Evolutionary conservation across 1,139 yeast species (phyloP), one percentile per base, ranked within the genome.

Genomic region (Magnusiomyces paraingens): DNA sequence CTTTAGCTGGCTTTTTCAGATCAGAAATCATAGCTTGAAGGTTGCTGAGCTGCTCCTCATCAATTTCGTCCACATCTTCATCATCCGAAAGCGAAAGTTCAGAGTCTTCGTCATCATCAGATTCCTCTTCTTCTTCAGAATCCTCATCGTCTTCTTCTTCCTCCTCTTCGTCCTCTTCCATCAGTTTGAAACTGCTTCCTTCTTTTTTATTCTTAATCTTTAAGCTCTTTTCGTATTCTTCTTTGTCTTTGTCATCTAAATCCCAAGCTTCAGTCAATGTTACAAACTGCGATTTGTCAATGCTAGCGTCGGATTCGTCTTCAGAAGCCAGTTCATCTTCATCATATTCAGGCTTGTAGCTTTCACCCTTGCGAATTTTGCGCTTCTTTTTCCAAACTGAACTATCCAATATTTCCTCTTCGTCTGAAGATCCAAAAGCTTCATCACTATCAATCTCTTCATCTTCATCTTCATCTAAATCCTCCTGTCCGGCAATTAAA

Each of bases 181-280:
- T 22, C n/a, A 21, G 51, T 49, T 39, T 43, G 21, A 41, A 39
- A 11, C 50, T 57, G 66, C 52, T 59, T n/a, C 58, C 62, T 14
- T 53, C 60, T 8, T 54, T 55, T 8, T 50, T 55, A 12, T 59
- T 62, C 3, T 52, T 53, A 22, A 62, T 68, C 15, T 17, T n/a
- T 26, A 20, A 17, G 60, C 49, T 0, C 21, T 47, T 54, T 53
- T 58, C 60, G 57, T 55, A 51, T 26, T 66, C 64, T 2, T 63
- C 57, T 46, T 63, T 64, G 32, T 64, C 63, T 57, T 71, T 66
- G 39, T 83, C 90, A 66, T 87, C 95, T 73, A 82, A 69, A 67
- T 86, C 97, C 96, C 96, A 90, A 4, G 88, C 91, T 62, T 84
- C 90, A 6, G 95, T 86, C 49, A 90, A 74, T 0, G 95, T 80